These are phyloP conservation scores for Thraustochytrium striatum DNA, from an alignment of 352 stramenopile species.

Conservation along the genomic window DNA sequence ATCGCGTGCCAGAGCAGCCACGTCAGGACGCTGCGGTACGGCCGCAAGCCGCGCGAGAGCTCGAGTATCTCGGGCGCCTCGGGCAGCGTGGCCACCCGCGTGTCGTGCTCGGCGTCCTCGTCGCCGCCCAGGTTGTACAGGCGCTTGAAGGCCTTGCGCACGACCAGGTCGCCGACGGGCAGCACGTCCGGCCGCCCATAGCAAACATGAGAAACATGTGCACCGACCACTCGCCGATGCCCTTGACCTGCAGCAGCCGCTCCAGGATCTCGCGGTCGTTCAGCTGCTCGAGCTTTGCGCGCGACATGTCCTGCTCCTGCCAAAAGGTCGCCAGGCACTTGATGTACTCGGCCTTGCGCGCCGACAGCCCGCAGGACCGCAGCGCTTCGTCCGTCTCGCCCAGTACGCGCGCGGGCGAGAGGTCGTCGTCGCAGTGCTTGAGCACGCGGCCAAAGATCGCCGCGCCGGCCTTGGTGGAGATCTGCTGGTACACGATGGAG, in stretches of 20 bases:
- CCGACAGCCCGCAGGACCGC: neutral
- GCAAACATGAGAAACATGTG: constrained; percentile 68
- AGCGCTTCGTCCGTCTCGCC: neutral
- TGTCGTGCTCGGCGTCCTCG: constrained; percentile 27
- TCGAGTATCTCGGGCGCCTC: constrained; percentile 19
- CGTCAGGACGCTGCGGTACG: constrained; percentile 13
- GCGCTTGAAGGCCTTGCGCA: constrained; percentile 56
- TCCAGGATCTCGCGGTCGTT: constrained; percentile 28
- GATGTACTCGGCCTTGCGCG: constrained; percentile 24
- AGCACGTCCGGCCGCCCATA: constrained; percentile 58
- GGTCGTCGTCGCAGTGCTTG: neutral
- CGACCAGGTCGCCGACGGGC: constrained; percentile 60
- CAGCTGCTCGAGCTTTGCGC: constrained; percentile 1
- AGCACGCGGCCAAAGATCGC: constrained; percentile 14
- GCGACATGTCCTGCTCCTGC: neutral
- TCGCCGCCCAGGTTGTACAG: constrained; percentile 37
- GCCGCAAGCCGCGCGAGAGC: constrained; percentile 16
- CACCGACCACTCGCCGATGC: constrained; percentile 61
- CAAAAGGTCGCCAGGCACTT: neutral
- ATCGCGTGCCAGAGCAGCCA: constrained; percentile 41
- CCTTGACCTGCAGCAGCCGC: constrained; percentile 57
- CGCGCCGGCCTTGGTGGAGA: constrained; percentile 37
- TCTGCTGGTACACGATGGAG: constrained; percentile 43
- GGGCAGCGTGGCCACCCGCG: constrained; percentile 7
- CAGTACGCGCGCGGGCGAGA: neutral